These are phyloP conservation scores for Lagenidium sp. DNA, from an alignment of 352 stramenopile genomes.

Conservation along the genomic window DNA sequence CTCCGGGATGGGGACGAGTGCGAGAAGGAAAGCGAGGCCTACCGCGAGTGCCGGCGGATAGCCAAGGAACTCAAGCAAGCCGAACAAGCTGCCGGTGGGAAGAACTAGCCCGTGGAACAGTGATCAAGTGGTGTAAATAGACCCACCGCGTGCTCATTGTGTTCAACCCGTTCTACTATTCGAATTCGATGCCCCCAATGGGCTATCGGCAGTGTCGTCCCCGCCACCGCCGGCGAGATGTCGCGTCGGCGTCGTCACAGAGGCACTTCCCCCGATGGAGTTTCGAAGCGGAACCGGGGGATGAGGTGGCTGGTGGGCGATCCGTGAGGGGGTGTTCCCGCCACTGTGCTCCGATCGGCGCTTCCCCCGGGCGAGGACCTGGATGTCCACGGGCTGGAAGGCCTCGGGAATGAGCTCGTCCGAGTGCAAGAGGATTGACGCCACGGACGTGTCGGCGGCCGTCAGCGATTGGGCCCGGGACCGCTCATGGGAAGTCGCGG, in stretches of 20 bases:
- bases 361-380: slow-evolving; percentile 16
- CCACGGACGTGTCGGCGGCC: slow-evolving; percentile 19
- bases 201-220: too few relatives aligned
- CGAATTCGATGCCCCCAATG: too few relatives aligned
- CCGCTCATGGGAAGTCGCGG: slow-evolving; percentile 9
- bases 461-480: slow-evolving; percentile 14
- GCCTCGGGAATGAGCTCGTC: slow-evolving; percentile 19
- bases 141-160: not conserved
- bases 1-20: slow-evolving; percentile 33
- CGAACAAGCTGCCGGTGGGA: not conserved
- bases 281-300: too few relatives aligned
- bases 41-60: slow-evolving; percentile 24
- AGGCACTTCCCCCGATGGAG: too few relatives aligned
- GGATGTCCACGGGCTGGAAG: slow-evolving; percentile 25
- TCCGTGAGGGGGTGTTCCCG: too few relatives aligned
- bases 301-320: too few relatives aligned
- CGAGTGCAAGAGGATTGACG: slow-evolving; percentile 17
- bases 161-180: not conserved
- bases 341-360: slow-evolving; percentile 10
- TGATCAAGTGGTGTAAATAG: not conserved
- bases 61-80: slow-evolving; percentile 18
- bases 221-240: too few relatives aligned
- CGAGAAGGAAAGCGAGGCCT: slow-evolving; percentile 27
- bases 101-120: too few relatives aligned
- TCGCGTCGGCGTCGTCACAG: too few relatives aligned